Percentiles rank a stretch among this genome's conserved stretches.
phyloP scores from a whole-genome alignment of 768 basidiomycete species.

The Lactifluus subvellereus region DNA sequence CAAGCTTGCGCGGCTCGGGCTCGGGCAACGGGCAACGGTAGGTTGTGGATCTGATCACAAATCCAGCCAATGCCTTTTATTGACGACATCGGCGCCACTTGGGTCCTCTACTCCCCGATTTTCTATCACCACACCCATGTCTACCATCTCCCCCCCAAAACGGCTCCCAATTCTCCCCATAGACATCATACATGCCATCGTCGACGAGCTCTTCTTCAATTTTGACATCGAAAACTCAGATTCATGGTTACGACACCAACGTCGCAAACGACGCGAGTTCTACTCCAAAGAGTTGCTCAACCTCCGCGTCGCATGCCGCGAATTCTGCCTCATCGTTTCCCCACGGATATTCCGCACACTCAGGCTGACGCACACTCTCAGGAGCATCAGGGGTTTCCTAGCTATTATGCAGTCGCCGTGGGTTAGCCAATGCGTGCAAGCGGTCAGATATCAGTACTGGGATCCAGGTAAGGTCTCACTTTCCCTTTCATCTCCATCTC shows the following conservation, averaged over 20 bases:
- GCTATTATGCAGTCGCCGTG: slow-evolving; percentile 6
- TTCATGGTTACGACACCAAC: not conserved
- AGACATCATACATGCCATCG: slow-evolving; percentile 13
- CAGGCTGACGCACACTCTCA: slow-evolving; percentile 9
- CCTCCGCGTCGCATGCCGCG: slow-evolving; percentile 8
- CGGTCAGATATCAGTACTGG: slow-evolving; percentile 16
- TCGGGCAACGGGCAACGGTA: too few relatives aligned
- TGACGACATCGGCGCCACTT: not conserved
- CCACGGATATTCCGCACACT: slow-evolving; percentile 9
- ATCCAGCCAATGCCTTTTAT: too few relatives aligned
- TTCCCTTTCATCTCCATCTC: not conserved
- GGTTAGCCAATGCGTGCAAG: not conserved
- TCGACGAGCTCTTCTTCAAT: not conserved
- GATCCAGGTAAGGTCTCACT: slow-evolving; percentile 6
- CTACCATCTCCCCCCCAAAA: not conserved
- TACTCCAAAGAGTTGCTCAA: slow-evolving; percentile 4
- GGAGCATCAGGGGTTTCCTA: slow-evolving; percentile 9
- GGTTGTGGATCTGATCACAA: too few relatives aligned
- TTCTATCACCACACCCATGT: not conserved
- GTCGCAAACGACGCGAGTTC: not conserved
- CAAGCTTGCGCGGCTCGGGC: too few relatives aligned
- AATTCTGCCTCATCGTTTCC: slow-evolving; percentile 7
- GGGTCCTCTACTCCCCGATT: not conserved
- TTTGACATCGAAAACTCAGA: slow-evolving; percentile 8
- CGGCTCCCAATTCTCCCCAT: not conserved